These are phyloP conservation scores for Debaryomyces udenii DNA, from an alignment of 1,139 yeast species.

Conservation along the genomic window DNA sequence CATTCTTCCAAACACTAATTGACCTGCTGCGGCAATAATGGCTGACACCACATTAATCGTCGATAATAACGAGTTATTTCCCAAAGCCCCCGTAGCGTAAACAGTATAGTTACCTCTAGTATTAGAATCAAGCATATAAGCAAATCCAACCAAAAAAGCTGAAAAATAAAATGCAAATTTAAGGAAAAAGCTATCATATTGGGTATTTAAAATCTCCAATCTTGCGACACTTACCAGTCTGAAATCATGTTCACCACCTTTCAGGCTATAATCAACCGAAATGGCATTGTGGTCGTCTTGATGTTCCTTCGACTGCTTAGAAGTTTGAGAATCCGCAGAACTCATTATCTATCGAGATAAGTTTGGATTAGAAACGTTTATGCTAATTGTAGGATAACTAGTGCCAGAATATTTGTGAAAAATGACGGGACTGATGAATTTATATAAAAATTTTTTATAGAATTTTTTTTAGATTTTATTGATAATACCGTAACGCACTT, in stretches of 20 bases:
- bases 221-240: conserved; percentile 30
- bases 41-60: conserved; percentile 60
- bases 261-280: no score
- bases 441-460: no score
- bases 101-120: conserved; percentile 9
- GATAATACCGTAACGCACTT: no score
- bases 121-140: conserved; percentile 23
- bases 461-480: no score
- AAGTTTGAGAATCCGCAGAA: no score
- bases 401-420: no score
- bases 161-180: conserved; percentile 22
- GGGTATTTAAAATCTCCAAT: conserved; percentile 37
- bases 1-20: conserved; percentile 61
- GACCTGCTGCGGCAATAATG: conserved; percentile 43
- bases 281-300: no score
- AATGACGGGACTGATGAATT: no score
- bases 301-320: no score
- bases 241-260: background rate
- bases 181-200: conserved; percentile 26
- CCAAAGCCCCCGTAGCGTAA: conserved; percentile 56
- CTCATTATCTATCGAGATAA: no score
- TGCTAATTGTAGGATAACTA: no score
- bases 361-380: no score
- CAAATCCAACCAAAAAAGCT: conserved; percentile 33
- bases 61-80: conserved; percentile 57